Percentiles rank a stretch among this genome's conserved stretches.
These are phyloP conservation scores for Coniochaeta prunicola DNA, from an alignment of 2,329 filamentous ascomycete species.

Conservation along the genomic window DNA sequence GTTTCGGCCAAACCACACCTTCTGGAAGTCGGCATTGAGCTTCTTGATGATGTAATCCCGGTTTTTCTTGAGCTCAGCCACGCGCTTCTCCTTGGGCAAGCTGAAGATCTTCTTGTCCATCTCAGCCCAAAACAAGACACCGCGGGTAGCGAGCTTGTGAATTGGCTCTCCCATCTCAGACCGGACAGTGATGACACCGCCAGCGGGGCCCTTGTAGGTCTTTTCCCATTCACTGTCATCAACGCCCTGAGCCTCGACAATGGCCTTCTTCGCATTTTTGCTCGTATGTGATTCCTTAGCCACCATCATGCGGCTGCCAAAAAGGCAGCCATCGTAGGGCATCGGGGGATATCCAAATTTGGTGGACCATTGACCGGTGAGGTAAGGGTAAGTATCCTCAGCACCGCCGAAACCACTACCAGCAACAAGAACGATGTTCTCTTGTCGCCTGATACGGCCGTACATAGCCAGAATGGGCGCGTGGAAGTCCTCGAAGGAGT, in stretches of 20 bases:
- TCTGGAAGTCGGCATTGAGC: slow-evolving; percentile 92
- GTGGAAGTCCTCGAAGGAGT: slow-evolving; percentile 94
- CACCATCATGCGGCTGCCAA: slow-evolving; percentile 91
- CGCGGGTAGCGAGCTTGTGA: slow-evolving; percentile 94
- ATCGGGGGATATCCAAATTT: slow-evolving; percentile 83
- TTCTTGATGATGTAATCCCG: slow-evolving; percentile 91
- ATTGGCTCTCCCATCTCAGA: slow-evolving; percentile 99
- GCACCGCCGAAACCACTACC: slow-evolving; percentile 88
- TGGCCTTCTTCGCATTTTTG: slow-evolving; percentile 80
- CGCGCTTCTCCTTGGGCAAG: slow-evolving; percentile 87
- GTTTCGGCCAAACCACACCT: slow-evolving; percentile 93
- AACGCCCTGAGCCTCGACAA: slow-evolving; percentile 76
- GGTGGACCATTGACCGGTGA: slow-evolving; percentile 83
- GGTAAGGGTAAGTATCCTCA: slow-evolving; percentile 86
- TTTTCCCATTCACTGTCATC: slow-evolving; percentile 83
- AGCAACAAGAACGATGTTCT: slow-evolving; percentile 83
- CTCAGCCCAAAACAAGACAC: slow-evolving; percentile 95
- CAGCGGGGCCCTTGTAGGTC: slow-evolving; percentile 84
- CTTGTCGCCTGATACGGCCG: slow-evolving; percentile 72
- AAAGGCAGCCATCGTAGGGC: slow-evolving; percentile 89
- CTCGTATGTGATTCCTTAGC: slow-evolving; percentile 89
- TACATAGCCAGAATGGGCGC: slow-evolving; percentile 90
- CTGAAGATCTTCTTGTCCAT: slow-evolving; percentile 99
- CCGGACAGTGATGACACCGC: slow-evolving; percentile 90
- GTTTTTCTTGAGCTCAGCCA: slow-evolving; percentile 81